Base-by-base conservation (phyloP, 1,284 basidiomycete genomes). In the Cutaneotrichosporon cavernicola region DNA sequence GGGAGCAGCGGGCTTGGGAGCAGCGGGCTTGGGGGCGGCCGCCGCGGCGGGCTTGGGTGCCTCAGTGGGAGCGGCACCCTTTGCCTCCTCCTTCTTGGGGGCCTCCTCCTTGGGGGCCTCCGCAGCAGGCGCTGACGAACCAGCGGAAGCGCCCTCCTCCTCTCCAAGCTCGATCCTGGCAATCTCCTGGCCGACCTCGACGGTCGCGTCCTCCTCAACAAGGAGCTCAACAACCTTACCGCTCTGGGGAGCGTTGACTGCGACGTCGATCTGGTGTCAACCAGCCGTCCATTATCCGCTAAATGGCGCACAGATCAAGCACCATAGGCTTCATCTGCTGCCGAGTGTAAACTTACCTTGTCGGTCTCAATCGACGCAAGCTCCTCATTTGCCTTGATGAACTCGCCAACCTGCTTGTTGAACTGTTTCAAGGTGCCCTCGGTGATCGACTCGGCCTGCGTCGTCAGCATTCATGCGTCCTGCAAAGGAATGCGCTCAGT, bases 311-410 rank as follows among this genome's bases (percentile, higher is more conserved):
- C 18, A 46, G 43, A 46, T 9, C 43, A 18, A n/a, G 43, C 43
- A n/a, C 43, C 16, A n/a, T n/a, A n/a, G 18, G 43, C 43, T 46
- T 18, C 43, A n/a, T 46, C 43, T n/a, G 18, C 43, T 46, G 18
- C 18, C 43, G 43, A 7, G 7, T 2, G 43, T 18, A 1, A n/a
- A 18, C 81, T 40, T 69, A 92, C 94, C 90, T 98, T 98, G 86
- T 99, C 96, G 14, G 96, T 99, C 84, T 99, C 96, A 72, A 99
- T 98, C 56, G 92, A 96, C 31, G 94, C 96, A 63, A 99, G 86
- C 83, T 99, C 96, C 83, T 99, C 96, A 79, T 97, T 93, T 50
- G 85, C 89, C 77, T 89, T 87, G 65, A 99, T 94, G 67, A 84
- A 86, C 77, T 99, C 96, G 51, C 96, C 96, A 58, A 91, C 88